Base-by-base conservation (phyloP, 495 filamentous ascomycete species). In the Platismatia glauca region DNA sequence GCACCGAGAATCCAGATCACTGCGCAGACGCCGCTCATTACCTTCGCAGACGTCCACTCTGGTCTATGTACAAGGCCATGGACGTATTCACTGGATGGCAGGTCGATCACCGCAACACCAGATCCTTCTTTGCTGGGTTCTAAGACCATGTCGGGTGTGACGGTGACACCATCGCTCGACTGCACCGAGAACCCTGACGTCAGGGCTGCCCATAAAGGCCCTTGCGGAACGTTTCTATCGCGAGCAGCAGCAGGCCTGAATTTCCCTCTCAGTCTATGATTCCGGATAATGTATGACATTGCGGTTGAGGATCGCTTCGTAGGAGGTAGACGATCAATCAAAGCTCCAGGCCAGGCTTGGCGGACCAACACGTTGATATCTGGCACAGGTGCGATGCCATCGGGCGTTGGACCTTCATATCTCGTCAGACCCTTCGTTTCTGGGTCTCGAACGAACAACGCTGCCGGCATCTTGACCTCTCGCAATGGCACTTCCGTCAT, bases 221-320 rank as follows among this genome's bases (percentile, higher is more conserved):
- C 79, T 38, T 70, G 75, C 22, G 66, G 67, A 1, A 97, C 80
- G 5, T 84, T 84, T 16, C 89, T 71, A 44, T 71, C 72, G 57
- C 66, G 72, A 0, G 92, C 95, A 63, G 76, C 81, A n/a, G 77
- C 62, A 7, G 80, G 70, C 31, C 86, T 76, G 70, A 99, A 97
- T 68, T 86, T 92, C 18, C 94, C 94, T 33, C 93, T 82, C 41
- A 86, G 77, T 50, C 82, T 78, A 62, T 92, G 84, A 37, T 77
- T 84, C 55, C 86, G 87, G 59, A 96, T 77, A 67, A 99, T 84
- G 71, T 97, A 99, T 53, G 85, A 95, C 57, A 96, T 74, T 15
- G 92, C 85, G 41, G 86, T 83, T 16, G 71, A 71, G 4, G 82
- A 82, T 16, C 83, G 85, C 39, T 75, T 73, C 0, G 91, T 88